Evolutionary conservation across 176 grass and related monocot genomes (phyloP).

Genomic region (Luzula sylvatica): DNA sequence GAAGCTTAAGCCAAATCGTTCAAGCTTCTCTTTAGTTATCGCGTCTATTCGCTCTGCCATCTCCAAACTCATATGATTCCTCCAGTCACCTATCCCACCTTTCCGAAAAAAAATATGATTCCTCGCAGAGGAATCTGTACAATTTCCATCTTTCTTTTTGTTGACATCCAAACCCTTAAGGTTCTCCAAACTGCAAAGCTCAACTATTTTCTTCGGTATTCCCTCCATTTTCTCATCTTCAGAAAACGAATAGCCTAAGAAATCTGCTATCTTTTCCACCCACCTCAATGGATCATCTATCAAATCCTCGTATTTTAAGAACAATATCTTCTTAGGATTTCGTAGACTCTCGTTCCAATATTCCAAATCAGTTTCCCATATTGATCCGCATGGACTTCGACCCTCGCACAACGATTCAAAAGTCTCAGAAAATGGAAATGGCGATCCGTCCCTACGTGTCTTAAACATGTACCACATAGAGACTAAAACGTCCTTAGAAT

Average conservation of each 20-base stretch:
- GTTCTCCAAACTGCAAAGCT: not conserved
- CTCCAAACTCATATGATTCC: not conserved
- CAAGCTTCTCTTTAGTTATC: not conserved
- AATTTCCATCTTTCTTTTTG: not conserved
- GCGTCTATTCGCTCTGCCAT: not conserved
- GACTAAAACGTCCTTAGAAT: slow-evolving; percentile 12
- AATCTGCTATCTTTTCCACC: not conserved
- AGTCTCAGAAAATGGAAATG: not conserved
- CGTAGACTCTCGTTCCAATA: slow-evolving; percentile 8
- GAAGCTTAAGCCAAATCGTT: too few species aligned
- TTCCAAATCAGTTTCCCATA: slow-evolving; percentile 3
- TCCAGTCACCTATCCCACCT: too few species aligned
- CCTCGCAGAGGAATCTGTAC: not conserved
- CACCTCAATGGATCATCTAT: not conserved
- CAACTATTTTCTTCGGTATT: not conserved
- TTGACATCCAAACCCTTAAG: not conserved
- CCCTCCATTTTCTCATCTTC: not conserved
- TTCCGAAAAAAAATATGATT: not conserved
- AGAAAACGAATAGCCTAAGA: not conserved
- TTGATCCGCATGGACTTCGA: not conserved
- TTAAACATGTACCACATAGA: not conserved
- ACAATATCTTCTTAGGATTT: not conserved
- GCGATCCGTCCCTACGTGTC: not conserved
- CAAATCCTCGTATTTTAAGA: slow-evolving; percentile 23
- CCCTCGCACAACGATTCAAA: not conserved